A percentile compares a stretch with the other conserved stretches of the same genome.
These are phyloP conservation scores for Coniferiporia weirii DNA, from an alignment of 1,284 basidiomycete genomes.

Conservation along the genomic window DNA sequence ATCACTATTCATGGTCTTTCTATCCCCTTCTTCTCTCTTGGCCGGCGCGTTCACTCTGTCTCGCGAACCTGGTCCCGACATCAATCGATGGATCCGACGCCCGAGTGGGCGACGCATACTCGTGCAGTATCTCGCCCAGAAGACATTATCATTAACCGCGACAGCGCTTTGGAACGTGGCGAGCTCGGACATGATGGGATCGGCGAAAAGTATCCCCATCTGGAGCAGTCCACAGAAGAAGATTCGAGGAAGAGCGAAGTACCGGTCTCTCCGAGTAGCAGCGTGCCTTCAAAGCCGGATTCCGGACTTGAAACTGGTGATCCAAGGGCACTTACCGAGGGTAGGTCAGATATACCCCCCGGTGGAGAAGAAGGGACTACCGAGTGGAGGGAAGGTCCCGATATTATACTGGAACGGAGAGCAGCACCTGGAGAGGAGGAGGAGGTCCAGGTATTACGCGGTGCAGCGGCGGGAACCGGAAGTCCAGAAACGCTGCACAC, in stretches of 20 bases:
- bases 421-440: conserved; percentile 61
- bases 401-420: conserved; percentile 61
- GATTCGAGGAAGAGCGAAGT: conserved; percentile 21
- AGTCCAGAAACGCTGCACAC: conserved; percentile 7
- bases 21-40: conserved; percentile 89
- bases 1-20: conserved; percentile 86
- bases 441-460: conserved; percentile 24
- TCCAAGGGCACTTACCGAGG: conserved; percentile 27
- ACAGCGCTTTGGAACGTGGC: conserved; percentile 51
- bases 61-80: conserved; percentile 82
- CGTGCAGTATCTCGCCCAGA: conserved; percentile 60
- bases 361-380: conserved; percentile 40
- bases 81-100: conserved; percentile 45
- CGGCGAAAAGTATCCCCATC: conserved; percentile 31
- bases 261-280: conserved; percentile 19
- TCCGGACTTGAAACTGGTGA: conserved; percentile 7
- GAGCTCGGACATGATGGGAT: conserved; percentile 25
- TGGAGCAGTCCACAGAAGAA: conserved; percentile 24
- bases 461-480: conserved; percentile 9
- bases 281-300: conserved; percentile 16
- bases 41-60: conserved; percentile 83
- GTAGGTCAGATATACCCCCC: conserved; percentile 31
- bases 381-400: conserved; percentile 68
- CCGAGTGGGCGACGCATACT: conserved; percentile 79
- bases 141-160: conserved; percentile 81